Conservation (phyloP, 2,329 filamentous ascomycete genomes). For the Ramularia collo-cygni region DNA sequence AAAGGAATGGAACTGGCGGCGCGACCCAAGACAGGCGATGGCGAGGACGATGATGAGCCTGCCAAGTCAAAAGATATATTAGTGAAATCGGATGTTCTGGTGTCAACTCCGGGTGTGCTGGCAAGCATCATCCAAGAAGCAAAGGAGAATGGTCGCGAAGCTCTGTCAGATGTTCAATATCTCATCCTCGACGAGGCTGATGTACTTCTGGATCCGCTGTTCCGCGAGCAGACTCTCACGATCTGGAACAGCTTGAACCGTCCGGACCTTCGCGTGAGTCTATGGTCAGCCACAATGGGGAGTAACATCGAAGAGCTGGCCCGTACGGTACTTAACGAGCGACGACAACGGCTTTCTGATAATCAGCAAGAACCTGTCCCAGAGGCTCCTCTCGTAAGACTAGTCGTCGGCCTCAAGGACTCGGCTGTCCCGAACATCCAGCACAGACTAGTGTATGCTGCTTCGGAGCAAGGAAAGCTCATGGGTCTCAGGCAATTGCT, state of each 20-base stretch:
- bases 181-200: conserved; percentile 91
- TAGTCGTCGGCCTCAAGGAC: conserved; percentile 95
- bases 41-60: conserved; percentile 22
- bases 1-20: conserved; percentile 67
- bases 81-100: conserved; percentile 70
- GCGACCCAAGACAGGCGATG: no score
- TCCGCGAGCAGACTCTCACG: conserved; percentile 77
- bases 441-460: conserved; percentile 84
- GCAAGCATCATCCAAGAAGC: conserved; percentile 61
- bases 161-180: conserved; percentile 54
- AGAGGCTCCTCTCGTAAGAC: conserved; percentile 57
- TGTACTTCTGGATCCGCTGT: conserved; percentile 83
- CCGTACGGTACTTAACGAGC: conserved; percentile 56
- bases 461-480: conserved; percentile 88
- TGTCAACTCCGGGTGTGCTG: conserved; percentile 72
- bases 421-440: conserved; percentile 87
- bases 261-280: conserved; percentile 62
- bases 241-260: conserved; percentile 77
- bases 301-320: conserved; percentile 82
- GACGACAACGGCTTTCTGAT: conserved; percentile 28
- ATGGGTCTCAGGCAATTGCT: conserved; percentile 84
- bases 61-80: conserved; percentile 36
- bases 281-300: conserved; percentile 97
- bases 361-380: conserved; percentile 1
- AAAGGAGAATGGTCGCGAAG: conserved; percentile 25